phyloP scores from a whole-genome alignment of 83 land plant species.

The Thuja plicata region DNA sequence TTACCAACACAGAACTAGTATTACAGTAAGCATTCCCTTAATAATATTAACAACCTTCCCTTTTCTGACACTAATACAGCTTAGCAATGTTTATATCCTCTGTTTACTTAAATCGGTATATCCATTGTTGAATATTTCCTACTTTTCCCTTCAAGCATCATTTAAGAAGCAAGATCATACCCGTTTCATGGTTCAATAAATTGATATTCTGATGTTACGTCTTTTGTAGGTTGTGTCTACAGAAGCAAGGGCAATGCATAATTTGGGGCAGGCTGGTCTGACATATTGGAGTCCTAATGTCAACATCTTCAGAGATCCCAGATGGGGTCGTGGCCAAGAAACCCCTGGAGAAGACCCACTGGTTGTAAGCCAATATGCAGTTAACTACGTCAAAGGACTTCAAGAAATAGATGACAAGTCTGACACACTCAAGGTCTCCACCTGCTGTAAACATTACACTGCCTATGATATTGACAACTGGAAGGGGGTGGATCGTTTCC shows the following conservation, averaged over 20 bases:
- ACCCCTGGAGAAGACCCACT: constrained; percentile 79
- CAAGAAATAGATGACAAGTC: constrained; percentile 38
- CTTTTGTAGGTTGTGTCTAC: constrained; percentile 40
- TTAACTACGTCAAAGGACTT: constrained; percentile 54
- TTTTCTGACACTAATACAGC: background rate
- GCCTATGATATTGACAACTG: constrained; percentile 82
- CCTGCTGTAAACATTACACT: constrained; percentile 72
- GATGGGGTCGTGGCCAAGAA: constrained; percentile 70
- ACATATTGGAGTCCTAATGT: constrained; percentile 72
- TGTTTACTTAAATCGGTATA: background rate
- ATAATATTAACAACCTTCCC: background rate
- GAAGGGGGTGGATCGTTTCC: constrained; percentile 53
- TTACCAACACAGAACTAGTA: background rate
- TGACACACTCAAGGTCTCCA: constrained; percentile 48
- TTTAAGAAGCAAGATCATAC: background rate
- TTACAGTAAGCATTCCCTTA: background rate
- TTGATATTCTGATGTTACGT: background rate
- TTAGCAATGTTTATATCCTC: background rate
- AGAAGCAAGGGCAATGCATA: constrained; percentile 65
- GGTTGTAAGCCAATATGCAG: constrained; percentile 44
- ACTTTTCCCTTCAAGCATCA: background rate
- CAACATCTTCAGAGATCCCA: constrained; percentile 64
- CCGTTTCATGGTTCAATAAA: background rate
- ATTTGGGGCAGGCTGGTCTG: constrained; percentile 50
- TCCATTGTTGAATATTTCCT: background rate